Percentiles rank a stretch among this genome's conserved stretches.
These are phyloP conservation scores for Furcasterigmium sp. DNA, from an alignment of 2,329 filamentous ascomycete species.

Conservation along the genomic window DNA sequence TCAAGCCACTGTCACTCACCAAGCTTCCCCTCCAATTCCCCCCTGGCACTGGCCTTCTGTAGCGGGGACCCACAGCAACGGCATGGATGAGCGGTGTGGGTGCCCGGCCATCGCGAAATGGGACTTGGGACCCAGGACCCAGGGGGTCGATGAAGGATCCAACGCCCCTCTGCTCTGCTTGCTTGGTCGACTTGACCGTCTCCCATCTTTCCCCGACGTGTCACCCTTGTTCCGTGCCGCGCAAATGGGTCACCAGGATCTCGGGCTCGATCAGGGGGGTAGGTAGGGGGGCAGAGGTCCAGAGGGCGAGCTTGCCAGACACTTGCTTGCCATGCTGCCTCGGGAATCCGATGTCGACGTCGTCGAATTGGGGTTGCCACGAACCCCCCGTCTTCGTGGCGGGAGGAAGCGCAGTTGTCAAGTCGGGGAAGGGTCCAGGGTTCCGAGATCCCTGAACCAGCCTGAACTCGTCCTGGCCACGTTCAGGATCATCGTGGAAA, in stretches of 20 bases:
- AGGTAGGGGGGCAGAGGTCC: too few species aligned
- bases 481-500: too few species aligned
- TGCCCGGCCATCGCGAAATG: not conserved
- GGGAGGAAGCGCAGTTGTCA: too few species aligned
- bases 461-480: too few species aligned
- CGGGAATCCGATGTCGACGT: too few species aligned
- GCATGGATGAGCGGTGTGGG: not conserved
- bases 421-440: too few species aligned
- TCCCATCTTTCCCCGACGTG: slow-evolving; percentile 9
- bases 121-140: too few species aligned
- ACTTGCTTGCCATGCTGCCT: too few species aligned
- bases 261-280: slow-evolving; percentile 4
- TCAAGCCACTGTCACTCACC: slow-evolving; percentile 4
- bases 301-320: too few species aligned
- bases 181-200: not conserved
- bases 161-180: not conserved
- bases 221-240: slow-evolving; percentile 10
- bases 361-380: too few species aligned
- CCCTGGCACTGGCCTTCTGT: not conserved
- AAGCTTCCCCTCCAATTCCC: slow-evolving; percentile 2
- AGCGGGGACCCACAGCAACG: not conserved
- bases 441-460: too few species aligned
- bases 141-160: not conserved
- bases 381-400: too few species aligned
- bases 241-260: slow-evolving; percentile 9